Evolutionary conservation across 2,329 filamentous ascomycete species (phyloP), one percentile per base, ranked within the genome.

Genomic region (Juglanconis juglandina): DNA sequence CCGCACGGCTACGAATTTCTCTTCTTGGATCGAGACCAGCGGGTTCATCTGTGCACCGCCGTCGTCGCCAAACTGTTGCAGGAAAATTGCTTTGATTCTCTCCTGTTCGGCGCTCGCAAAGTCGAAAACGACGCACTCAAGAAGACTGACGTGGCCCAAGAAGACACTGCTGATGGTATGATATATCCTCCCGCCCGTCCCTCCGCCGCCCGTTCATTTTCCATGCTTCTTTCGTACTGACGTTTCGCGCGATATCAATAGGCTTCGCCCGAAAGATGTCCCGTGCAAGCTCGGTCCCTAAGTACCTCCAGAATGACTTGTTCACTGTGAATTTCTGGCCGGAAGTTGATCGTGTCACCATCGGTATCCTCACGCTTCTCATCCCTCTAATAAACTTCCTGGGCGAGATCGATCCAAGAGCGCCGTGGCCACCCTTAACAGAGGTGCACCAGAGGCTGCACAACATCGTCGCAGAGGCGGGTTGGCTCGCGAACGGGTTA

Each of bases 31-130:
- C 32, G 17, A 14, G 46, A 39, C 5, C 53, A 53, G 6, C 59
- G 62, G 10, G 49, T 60, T 11, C 73, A 68, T 64, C 64, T 79
- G 30, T 67, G 75, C 14, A 67, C 69, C 54, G 75, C 73, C 1
- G 66, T 79, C 7, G 52, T 79, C 9, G 68, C 68, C 3, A 73
- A 74, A 66, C 65, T 75, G 46, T 66, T 79, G 53, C 70, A 78
- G 62, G 71, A 69, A 62, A 68, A 69, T 17, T 73, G 79, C 34
- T 76, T 76, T 58, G 69, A 70, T 42, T 68, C 71, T 44, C 65
- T 78, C 46, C 64, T 79, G 1, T 79, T 79, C 60, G 77, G 77
- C 35, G 76, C 71, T 4, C 64, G 62, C 2, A n/a, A 66, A 4
- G 3, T n/a, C 2, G 67, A 70, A 59, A 63, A 64, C 50, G 35